Conservation (phyloP, 2,329 filamentous ascomycete species). For the Aspergillus latus region DNA sequence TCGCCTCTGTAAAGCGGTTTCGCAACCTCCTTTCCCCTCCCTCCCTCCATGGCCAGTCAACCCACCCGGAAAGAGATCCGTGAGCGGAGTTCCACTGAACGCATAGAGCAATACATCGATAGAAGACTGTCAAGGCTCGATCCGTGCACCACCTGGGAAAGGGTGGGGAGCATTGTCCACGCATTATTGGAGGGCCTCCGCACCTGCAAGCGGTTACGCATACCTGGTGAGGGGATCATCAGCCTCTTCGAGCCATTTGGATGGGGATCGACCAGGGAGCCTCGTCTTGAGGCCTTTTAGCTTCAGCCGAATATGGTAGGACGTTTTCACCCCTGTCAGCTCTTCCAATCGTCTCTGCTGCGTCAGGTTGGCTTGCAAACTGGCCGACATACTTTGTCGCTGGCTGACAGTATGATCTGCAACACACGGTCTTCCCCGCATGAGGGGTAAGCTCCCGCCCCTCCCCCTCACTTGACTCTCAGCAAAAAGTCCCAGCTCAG, state of each 20-base stretch:
- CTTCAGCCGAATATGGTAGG: no score
- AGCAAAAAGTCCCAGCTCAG: no score
- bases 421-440: not conserved
- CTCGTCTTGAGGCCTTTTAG: no score
- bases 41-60: slow-evolving; percentile 6
- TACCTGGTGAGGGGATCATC: no score
- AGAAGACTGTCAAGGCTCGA: not conserved
- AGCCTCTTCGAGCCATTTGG: no score
- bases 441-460: not conserved
- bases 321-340: no score
- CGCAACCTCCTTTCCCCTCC: slow-evolving; percentile 9
- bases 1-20: not conserved
- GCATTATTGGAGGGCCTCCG: not conserved
- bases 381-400: no score
- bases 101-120: not conserved
- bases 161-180: not conserved
- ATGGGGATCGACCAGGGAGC: no score
- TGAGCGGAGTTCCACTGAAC: slow-evolving; percentile 3
- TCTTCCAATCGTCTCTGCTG: no score
- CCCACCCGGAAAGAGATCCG: not conserved
- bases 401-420: not conserved
- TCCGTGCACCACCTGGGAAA: not conserved
- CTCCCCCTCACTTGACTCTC: not conserved
- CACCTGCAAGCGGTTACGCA: not conserved
- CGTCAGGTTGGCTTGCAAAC: no score